phyloP scores from a whole-genome alignment of 2,329 filamentous ascomycete genomes.

The Penicillium sp. region DNA sequence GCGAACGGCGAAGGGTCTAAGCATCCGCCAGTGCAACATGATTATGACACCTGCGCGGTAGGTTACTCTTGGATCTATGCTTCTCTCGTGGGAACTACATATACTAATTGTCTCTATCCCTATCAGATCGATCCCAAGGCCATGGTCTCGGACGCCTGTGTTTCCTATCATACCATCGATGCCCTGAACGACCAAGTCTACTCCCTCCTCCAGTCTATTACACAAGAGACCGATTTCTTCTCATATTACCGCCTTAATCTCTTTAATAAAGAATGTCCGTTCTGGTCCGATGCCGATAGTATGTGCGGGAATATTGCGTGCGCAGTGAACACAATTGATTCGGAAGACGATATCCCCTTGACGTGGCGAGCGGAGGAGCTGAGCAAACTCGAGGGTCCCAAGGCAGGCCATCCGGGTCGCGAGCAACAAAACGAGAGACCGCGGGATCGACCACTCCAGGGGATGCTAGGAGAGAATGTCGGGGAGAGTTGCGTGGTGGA shows the following conservation, averaged over 20 bases:
- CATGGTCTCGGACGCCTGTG: conserved; percentile 92
- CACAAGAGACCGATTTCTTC: conserved; percentile 92
- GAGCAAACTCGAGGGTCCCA: conserved; percentile 88
- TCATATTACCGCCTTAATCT: conserved; percentile 95
- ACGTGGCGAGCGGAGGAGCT: conserved; percentile 93
- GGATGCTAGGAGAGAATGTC: conserved; percentile 80
- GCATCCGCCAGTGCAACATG: conserved; percentile 38
- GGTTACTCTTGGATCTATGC: conserved; percentile 33
- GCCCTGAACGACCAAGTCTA: conserved; percentile 77
- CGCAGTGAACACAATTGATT: conserved; percentile 91
- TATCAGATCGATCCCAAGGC: conserved; percentile 80
- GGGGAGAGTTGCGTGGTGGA: conserved; percentile 97
- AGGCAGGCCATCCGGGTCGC: conserved; percentile 84
- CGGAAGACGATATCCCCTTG: conserved; percentile 89
- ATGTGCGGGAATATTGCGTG: conserved; percentile 98
- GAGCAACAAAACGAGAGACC: conserved; percentile 71
- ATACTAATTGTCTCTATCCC: conserved; percentile 13
- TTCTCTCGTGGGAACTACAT: neutral
- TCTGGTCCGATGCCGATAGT: conserved; percentile 91
- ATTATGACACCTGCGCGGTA: conserved; percentile 61
- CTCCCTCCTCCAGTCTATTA: conserved; percentile 79
- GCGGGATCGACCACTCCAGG: conserved; percentile 75
- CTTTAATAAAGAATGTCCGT: conserved; percentile 92
- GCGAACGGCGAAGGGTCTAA: conserved; percentile 52
- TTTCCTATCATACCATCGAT: conserved; percentile 90